Evolutionary conservation across 2,329 filamentous ascomycete species (phyloP), one percentile per base, ranked within the genome.

Genomic region (Lecanicillium sp.): DNA sequence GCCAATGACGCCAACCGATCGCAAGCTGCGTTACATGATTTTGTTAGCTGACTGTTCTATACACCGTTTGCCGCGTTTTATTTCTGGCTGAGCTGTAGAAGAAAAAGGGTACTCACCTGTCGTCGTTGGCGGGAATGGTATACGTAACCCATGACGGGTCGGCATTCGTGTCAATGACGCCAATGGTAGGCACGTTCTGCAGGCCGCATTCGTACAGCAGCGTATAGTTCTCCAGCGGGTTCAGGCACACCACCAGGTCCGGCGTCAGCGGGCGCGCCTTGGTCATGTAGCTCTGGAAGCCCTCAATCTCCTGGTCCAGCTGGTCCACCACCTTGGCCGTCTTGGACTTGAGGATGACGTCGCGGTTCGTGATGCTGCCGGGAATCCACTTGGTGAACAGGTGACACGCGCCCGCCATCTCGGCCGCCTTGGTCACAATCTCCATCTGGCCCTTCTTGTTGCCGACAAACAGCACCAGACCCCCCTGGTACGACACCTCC

Each of bases 61-160:
- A 18, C 9, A 18, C 9, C n/a, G n/a, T n/a, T n/a, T n/a, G n/a
- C n/a, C n/a, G 29, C 13, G 15, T 30, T 11, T 9, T 13, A 4
- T 25, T 19, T 3, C 28, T 14, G 13, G 8, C n/a, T n/a, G n/a
- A n/a, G n/a, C n/a, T n/a, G n/a, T n/a, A n/a, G n/a, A n/a, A n/a
- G n/a, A n/a, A n/a, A n/a, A n/a, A n/a, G n/a, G n/a, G 28, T 33
- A 58, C 71, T 55, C 60, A 87, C 83, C 82, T 88, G 71, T 98
- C 92, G 57, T 98, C 92, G 60, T 98, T 98, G 36, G 87, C 87
- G 2, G 92, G 92, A 50, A 98, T 96, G 12, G 86, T 85, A 58
- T 98, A 98, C 4, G 92, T 97, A 36, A 97, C 88, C 78, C 86
- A 90, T 1, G 87, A 87, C 1, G 92, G 87, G 61, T 97, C 85